Evolutionary conservation across 164 flowering plant species (phyloP).

Genomic region (Vitis amurensis): DNA sequence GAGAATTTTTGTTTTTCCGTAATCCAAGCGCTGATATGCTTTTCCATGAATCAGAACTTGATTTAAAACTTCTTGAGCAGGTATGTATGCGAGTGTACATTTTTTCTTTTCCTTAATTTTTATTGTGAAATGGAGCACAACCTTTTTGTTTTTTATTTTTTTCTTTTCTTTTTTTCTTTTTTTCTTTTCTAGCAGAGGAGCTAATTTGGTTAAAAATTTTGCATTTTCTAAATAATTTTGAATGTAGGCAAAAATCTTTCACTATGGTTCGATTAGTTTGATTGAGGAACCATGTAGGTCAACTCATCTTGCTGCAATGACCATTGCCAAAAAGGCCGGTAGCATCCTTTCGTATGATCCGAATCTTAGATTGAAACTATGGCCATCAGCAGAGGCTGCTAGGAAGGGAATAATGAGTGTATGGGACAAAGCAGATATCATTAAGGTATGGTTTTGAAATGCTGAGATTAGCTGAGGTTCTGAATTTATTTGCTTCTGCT

Average conservation of each 20-base stretch:
- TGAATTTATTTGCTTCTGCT: too few relatives aligned
- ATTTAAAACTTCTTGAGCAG: conserved; percentile 47
- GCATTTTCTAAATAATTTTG: neutral
- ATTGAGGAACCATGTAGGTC: conserved; percentile 77
- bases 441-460: conserved; percentile 43
- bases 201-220: neutral
- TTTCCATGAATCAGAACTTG: conserved; percentile 68
- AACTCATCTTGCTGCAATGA: conserved; percentile 70
- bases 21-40: conserved; percentile 88
- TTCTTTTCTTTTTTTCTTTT: too few relatives aligned
- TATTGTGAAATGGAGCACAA: neutral
- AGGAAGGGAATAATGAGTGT: conserved; percentile 62
- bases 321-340: conserved; percentile 58
- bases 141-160: neutral
- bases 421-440: conserved; percentile 75
- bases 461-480: too few relatives aligned
- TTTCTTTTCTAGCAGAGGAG: neutral
- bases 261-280: conserved; percentile 81
- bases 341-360: conserved; percentile 75
- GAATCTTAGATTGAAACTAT: conserved; percentile 68
- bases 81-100: conserved; percentile 17
- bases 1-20: conserved; percentile 80
- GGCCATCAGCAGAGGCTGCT: conserved; percentile 82
- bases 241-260: conserved; percentile 63
- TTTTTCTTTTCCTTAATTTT: neutral